Conservation (phyloP, 2,329 filamentous ascomycete species). For the Clonostachys chloroleuca region DNA sequence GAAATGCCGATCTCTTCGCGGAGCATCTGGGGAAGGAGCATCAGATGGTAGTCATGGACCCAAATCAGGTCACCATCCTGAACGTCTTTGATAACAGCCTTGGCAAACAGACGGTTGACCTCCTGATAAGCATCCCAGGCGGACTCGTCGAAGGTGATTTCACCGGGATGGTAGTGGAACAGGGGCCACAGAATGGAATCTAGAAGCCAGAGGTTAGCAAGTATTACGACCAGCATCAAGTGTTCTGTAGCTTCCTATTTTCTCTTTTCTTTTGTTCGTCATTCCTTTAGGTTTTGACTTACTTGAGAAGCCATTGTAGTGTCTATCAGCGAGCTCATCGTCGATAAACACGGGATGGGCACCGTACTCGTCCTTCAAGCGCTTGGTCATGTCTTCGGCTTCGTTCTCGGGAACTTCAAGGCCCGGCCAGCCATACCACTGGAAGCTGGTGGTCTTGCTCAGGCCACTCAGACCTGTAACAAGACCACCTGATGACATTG, state of each 20-base stretch:
- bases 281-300: constrained; percentile 23
- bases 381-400: constrained; percentile 66
- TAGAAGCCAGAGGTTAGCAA: constrained; percentile 21
- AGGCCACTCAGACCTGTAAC: constrained; percentile 91
- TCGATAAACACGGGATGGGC: constrained; percentile 91
- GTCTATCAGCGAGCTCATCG: constrained; percentile 86
- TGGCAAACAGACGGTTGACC: constrained; percentile 88
- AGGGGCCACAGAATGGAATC: constrained; percentile 98
- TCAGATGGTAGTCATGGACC: constrained; percentile 98
- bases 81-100: constrained; percentile 80
- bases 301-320: constrained; percentile 99
- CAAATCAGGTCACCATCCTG: constrained; percentile 93
- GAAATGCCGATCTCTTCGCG: constrained; percentile 78
- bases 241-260: too few relatives aligned
- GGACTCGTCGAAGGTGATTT: constrained; percentile 95
- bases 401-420: constrained; percentile 86
- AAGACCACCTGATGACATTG: constrained; percentile 94
- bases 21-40: constrained; percentile 94
- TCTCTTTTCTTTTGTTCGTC: background rate
- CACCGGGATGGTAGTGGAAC: constrained; percentile 97
- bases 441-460: constrained; percentile 88
- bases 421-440: constrained; percentile 98
- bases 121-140: constrained; percentile 92
- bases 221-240: too few relatives aligned
- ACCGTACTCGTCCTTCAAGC: constrained; percentile 81